phyloP scores from a whole-genome alignment of 2,329 filamentous ascomycete genomes.

The Fusarium burgessii region DNA sequence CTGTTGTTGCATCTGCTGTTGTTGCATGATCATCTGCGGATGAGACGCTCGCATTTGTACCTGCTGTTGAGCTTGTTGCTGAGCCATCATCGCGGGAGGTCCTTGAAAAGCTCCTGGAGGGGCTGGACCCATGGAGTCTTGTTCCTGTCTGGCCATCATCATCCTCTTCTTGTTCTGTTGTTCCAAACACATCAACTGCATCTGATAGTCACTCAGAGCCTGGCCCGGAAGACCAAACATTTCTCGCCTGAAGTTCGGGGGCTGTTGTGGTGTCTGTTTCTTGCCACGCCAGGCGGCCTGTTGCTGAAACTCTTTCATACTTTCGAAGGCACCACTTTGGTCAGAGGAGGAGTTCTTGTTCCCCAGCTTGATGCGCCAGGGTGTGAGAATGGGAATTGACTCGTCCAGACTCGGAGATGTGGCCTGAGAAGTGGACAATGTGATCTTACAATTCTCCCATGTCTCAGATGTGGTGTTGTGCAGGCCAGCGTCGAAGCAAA shows the following conservation, averaged over 20 bases:
- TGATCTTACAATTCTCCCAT: constrained; percentile 70
- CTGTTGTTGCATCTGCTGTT: constrained; percentile 8
- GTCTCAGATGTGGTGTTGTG: constrained; percentile 72
- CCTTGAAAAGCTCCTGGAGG: background rate
- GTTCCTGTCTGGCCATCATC: constrained; percentile 84
- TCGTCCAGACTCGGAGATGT: constrained; percentile 68
- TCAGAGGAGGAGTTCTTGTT: constrained; percentile 39
- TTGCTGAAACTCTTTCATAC: constrained; percentile 54
- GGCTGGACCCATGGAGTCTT: constrained; percentile 61
- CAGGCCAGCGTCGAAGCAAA: constrained; percentile 73
- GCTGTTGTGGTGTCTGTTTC: constrained; percentile 55
- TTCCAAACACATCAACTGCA: constrained; percentile 87
- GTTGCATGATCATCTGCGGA: background rate
- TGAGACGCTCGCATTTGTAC: constrained; percentile 9
- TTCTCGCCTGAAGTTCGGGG: background rate
- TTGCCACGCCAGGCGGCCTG: constrained; percentile 47
- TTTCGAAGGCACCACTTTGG: constrained; percentile 51
- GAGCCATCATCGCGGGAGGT: background rate
- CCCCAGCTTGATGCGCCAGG: constrained; percentile 68
- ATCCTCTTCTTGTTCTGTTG: constrained; percentile 89
- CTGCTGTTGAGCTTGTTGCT: background rate
- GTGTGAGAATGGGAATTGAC: constrained; percentile 63
- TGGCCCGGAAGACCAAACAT: constrained; percentile 19
- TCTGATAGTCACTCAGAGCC: constrained; percentile 74
- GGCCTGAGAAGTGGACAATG: constrained; percentile 73